Percentiles rank a stretch among this genome's conserved stretches.
phyloP scores from a whole-genome alignment of 768 basidiomycete species.

The Boletus rubescentipes region DNA sequence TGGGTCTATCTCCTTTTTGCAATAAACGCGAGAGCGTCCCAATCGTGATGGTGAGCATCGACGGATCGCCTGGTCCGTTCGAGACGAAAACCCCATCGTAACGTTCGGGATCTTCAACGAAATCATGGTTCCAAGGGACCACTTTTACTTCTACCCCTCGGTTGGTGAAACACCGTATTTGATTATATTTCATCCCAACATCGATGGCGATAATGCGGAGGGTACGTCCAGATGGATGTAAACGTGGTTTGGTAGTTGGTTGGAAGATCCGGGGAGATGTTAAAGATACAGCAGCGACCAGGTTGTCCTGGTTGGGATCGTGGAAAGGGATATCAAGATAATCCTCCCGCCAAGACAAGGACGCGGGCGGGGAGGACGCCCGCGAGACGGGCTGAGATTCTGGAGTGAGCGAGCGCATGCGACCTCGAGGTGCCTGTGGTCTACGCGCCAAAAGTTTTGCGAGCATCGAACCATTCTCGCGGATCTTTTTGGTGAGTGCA shows the following conservation, averaged over 20 bases:
- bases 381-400: conserved; percentile 44
- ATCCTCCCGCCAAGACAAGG: conserved; percentile 74
- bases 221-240: conserved; percentile 77
- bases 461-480: conserved; percentile 92
- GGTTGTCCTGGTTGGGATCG: conserved; percentile 87
- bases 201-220: conserved; percentile 89
- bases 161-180: conserved; percentile 91
- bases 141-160: conserved; percentile 96
- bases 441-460: conserved; percentile 77
- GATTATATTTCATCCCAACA: conserved; percentile 99
- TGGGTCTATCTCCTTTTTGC: conserved; percentile 74
- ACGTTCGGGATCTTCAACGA: conserved; percentile 71
- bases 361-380: conserved; percentile 52
- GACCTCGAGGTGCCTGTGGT: conserved; percentile 41
- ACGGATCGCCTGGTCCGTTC: conserved; percentile 97
- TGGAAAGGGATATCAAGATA: conserved; percentile 80
- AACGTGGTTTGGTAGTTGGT: conserved; percentile 51
- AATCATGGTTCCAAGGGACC: conserved; percentile 96
- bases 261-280: conserved; percentile 64
- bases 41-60: conserved; percentile 75
- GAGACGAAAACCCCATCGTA: conserved; percentile 97
- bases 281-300: conserved; percentile 89
- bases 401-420: conserved; percentile 34
- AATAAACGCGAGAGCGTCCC: conserved; percentile 63
- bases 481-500: conserved; percentile 92